Evolutionary conservation across 2,329 filamentous ascomycete genomes (phyloP).

Genomic region (Alternaria gaisen): DNA sequence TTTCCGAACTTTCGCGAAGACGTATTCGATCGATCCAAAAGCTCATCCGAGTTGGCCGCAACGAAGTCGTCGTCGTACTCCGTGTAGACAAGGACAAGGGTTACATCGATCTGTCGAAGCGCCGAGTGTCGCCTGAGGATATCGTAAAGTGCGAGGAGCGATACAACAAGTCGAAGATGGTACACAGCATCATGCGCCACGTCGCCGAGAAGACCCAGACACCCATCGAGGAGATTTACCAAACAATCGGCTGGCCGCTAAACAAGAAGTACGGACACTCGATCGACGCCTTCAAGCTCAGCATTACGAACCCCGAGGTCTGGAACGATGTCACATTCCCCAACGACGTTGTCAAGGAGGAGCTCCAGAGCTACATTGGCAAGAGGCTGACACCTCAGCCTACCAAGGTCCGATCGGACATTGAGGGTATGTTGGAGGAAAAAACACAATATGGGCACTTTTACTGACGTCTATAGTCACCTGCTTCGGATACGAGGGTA

Average conservation of each 20-base stretch:
- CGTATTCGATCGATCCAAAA: constrained; percentile 99
- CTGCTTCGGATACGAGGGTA: constrained; percentile 85
- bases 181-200: constrained; percentile 98
- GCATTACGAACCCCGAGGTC: constrained; percentile 96
- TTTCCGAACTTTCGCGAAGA: constrained; percentile 95
- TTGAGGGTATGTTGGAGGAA: constrained; percentile 81
- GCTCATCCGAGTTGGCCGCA: constrained; percentile 95
- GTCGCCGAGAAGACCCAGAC: constrained; percentile 96
- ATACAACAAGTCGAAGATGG: constrained; percentile 99
- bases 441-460: not conserved
- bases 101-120: constrained; percentile 99
- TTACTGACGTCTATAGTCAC: constrained; percentile 41
- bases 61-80: constrained; percentile 97
- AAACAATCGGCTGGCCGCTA: constrained; percentile 94
- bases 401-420: constrained; percentile 98
- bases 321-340: constrained; percentile 95
- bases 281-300: constrained; percentile 98
- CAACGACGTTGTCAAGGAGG: constrained; percentile 82
- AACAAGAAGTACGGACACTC: constrained; percentile 98
- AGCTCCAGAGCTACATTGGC: constrained; percentile 93
- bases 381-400: constrained; percentile 97
- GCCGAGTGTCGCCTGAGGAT: constrained; percentile 95
- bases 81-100: constrained; percentile 99
- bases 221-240: constrained; percentile 94
- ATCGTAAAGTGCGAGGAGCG: constrained; percentile 98